Base-by-base conservation (phyloP, 164 flowering plant species). In the Vitis labrusca region DNA sequence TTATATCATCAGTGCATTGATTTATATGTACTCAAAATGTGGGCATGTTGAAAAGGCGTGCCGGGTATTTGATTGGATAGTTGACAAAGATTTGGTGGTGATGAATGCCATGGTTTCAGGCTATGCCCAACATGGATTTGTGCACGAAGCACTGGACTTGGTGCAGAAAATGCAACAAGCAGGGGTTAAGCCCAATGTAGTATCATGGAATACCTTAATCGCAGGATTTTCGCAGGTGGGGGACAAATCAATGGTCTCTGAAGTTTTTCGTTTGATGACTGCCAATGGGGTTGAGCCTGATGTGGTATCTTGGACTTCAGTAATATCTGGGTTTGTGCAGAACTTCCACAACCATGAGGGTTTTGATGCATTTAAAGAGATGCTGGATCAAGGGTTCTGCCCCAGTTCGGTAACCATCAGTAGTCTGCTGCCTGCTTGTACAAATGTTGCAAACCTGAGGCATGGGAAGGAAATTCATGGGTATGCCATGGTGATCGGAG, bases 191-290 rank as follows among this genome's bases (percentile, higher is more conserved):
- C 91, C 97, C 30, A 84, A 90, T 84, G 67, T 89, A 27, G 74
- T 89, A 13, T 92, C 99, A 47, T 94, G 97, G 97, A 94, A 94
- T 70, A 76, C 90, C 0, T 67, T 94, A 61, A 81, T 92, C 57
- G 71, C 90, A 0, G 96, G 97, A 9, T 94, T 94, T 71, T 79
- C 88, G 14, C 83, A 67, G 61, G 80, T 37, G 19, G 85, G 85
- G 19, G 80, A 87, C 69, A 65, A 61, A 8, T 37, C 17, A 2
- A 83, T 69, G 88, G 88, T 81, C n/a, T 53, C 67, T 51, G 63
- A 79, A 12, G 59, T 84, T 17, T 76, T 89, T 53, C 62, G 62
- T 11, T 30, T 53, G 17, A 85, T 86, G 89, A 74, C 58, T 32
- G 67, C 7, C 2, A 53, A 68, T 49, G 89, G 85, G 37, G 59